These are phyloP conservation scores for Puccinia novopanici DNA, from an alignment of 1,284 basidiomycete species.

Conservation along the genomic window DNA sequence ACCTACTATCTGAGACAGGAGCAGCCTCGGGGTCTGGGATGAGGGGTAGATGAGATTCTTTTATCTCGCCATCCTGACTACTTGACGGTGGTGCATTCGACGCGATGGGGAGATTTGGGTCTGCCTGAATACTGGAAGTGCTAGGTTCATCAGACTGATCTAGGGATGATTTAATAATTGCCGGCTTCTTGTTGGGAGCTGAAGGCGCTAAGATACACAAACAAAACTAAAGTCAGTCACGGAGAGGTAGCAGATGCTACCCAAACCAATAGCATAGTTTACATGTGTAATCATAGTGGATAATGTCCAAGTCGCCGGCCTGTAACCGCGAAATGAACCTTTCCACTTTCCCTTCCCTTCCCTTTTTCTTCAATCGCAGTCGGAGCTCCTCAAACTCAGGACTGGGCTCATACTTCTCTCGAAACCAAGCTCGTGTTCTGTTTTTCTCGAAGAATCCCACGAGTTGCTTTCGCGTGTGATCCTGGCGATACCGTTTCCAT, in stretches of 20 bases:
- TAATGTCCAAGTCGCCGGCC: constrained; percentile 40
- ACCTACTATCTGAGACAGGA: constrained; percentile 19
- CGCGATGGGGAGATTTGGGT: neutral
- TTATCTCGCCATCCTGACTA: constrained; percentile 19
- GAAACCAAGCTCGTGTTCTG: constrained; percentile 48
- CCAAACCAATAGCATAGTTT: neutral
- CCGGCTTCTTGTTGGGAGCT: constrained; percentile 20
- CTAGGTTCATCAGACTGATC: neutral
- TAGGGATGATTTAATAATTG: neutral
- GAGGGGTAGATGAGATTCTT: neutral
- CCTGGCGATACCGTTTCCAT: constrained; percentile 55
- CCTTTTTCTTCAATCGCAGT: constrained; percentile 43
- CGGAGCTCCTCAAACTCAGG: constrained; percentile 43
- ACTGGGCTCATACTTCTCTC: constrained; percentile 46
- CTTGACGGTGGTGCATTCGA: neutral
- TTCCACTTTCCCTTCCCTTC: constrained; percentile 34
- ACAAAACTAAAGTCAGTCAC: neutral
- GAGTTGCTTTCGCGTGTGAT: constrained; percentile 52
- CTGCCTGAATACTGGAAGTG: neutral
- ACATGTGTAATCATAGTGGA: constrained; percentile 47
- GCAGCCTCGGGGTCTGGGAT: constrained; percentile 2
- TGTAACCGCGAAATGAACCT: constrained; percentile 23
- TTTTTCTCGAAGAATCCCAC: constrained; percentile 53
- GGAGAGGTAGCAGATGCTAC: no score
- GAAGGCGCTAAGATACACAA: neutral